Percentiles rank a stretch among this genome's conserved stretches.
Evolutionary conservation across 1,284 basidiomycete genomes (phyloP).

Genomic region (Phylloboletellus chloephorus): DNA sequence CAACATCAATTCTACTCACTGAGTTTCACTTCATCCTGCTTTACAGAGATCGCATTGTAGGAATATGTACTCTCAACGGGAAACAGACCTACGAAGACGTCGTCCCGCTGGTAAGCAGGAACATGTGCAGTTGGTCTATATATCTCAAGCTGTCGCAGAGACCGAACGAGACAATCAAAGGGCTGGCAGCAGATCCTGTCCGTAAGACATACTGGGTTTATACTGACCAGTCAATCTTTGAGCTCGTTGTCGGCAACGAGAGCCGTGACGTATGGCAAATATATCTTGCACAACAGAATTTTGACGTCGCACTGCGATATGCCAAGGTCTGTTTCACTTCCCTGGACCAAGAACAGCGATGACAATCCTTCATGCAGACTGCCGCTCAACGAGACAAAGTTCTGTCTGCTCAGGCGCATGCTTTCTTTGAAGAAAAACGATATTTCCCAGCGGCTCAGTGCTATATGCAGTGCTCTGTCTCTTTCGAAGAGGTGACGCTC

Average conservation of each 20-base stretch:
- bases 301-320: constrained; percentile 73
- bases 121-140: not conserved
- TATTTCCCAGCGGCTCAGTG: constrained; percentile 91
- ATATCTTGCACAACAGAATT: constrained; percentile 76
- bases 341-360: not conserved
- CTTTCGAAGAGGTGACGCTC: constrained; percentile 91
- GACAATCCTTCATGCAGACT: constrained; percentile 44
- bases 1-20: constrained; percentile 77
- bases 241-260: constrained; percentile 84
- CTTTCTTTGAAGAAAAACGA: constrained; percentile 76
- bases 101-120: constrained; percentile 64
- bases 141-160: constrained; percentile 42
- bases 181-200: constrained; percentile 77
- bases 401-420: constrained; percentile 79
- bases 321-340: constrained; percentile 57
- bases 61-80: constrained; percentile 78
- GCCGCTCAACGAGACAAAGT: constrained; percentile 82
- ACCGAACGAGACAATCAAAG: constrained; percentile 66
- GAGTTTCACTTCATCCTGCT: constrained; percentile 92
- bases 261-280: constrained; percentile 94
- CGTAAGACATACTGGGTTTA: constrained; percentile 94
- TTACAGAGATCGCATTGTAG: constrained; percentile 76
- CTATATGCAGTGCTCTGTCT: constrained; percentile 83
- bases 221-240: constrained; percentile 86
- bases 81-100: constrained; percentile 80